Conservation (phyloP, 306 rosid genomes). For the Glycine latifolia region DNA sequence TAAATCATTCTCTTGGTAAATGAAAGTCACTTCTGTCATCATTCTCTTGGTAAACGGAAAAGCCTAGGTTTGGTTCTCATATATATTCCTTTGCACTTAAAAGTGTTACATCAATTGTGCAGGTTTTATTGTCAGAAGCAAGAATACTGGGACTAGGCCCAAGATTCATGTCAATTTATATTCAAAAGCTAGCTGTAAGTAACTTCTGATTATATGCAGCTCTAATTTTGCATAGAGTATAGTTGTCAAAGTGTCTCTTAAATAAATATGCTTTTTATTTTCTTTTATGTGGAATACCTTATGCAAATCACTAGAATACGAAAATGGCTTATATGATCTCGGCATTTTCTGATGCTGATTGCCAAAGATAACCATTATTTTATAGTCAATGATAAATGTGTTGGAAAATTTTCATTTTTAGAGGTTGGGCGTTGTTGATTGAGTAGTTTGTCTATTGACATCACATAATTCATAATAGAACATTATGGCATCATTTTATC, state of each 20-base stretch:
- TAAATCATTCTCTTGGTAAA: slow-evolving; percentile 7
- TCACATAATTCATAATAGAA: background rate
- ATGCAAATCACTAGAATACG: background rate
- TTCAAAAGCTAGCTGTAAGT: slow-evolving; percentile 90
- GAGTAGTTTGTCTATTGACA: background rate
- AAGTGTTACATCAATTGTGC: slow-evolving; percentile 46
- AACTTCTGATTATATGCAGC: slow-evolving; percentile 22
- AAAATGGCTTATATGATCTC: background rate
- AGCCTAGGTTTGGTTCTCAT: background rate
- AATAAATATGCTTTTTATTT: background rate
- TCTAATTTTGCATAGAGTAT: background rate
- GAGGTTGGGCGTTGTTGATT: background rate
- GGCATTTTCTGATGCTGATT: background rate
- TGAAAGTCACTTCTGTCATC: background rate
- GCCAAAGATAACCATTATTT: background rate
- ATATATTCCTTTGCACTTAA: slow-evolving; percentile 35
- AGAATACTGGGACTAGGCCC: slow-evolving; percentile 93
- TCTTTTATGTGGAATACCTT: background rate
- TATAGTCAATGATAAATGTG: background rate
- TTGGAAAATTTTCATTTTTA: background rate
- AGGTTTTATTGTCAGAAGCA: slow-evolving; percentile 83
- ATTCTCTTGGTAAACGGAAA: background rate
- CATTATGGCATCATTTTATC: background rate
- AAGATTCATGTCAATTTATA: slow-evolving; percentile 86
- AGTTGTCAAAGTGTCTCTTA: background rate